phyloP scores from a whole-genome alignment of 306 rosid genomes.

The Abrus precatorius region DNA sequence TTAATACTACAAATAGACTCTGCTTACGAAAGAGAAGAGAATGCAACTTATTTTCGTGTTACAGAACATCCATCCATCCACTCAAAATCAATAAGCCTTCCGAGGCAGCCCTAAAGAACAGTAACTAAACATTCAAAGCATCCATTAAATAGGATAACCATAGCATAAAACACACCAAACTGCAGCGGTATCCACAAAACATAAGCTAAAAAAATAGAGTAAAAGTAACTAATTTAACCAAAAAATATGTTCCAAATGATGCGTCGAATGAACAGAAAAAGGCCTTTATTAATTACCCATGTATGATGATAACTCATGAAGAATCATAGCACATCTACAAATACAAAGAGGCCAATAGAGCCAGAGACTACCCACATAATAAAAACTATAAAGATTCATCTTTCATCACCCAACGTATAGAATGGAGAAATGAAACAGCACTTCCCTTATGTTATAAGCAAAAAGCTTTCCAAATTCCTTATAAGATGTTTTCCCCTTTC shows the following conservation, averaged over 20 bases:
- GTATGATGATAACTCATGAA: not conserved
- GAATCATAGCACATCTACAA: slow-evolving; percentile 4
- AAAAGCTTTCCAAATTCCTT: not conserved
- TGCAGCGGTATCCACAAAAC: not conserved
- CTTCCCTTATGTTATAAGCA: not conserved
- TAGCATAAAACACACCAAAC: not conserved
- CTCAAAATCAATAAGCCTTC: not conserved
- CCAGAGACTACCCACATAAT: slow-evolving; percentile 16
- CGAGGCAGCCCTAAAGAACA: slow-evolving; percentile 20
- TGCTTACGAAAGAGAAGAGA: not conserved
- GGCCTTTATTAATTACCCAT: slow-evolving; percentile 9
- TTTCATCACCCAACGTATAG: slow-evolving; percentile 9
- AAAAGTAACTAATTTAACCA: not conserved
- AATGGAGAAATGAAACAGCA: slow-evolving; percentile 4
- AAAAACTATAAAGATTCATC: not conserved
- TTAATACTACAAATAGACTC: not conserved
- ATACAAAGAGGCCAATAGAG: slow-evolving; percentile 5
- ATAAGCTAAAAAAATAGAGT: not conserved
- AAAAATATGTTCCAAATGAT: not conserved
- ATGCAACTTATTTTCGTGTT: not conserved
- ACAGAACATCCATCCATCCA: not conserved
- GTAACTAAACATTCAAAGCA: not conserved
- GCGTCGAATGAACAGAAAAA: not conserved
- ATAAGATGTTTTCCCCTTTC: slow-evolving; percentile 28
- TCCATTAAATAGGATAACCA: too few species aligned